A percentile compares a stretch with the other conserved stretches of the same genome.
phyloP scores from a whole-genome alignment of 192 early-diverging fungal genomes.

The Coemansia sp. region DNA sequence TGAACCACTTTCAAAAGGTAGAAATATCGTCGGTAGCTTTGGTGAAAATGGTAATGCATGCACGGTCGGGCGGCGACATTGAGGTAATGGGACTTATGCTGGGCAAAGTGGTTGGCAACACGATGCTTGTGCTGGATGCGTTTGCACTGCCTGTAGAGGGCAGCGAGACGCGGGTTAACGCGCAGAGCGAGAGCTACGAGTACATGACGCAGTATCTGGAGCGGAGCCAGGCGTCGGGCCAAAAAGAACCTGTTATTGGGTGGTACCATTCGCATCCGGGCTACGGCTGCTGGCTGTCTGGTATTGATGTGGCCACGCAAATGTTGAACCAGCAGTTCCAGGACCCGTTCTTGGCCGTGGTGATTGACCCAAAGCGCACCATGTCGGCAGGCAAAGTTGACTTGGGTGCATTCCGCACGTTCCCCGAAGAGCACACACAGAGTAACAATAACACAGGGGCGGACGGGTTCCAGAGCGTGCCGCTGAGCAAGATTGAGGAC shows the following conservation, averaged over 20 bases:
- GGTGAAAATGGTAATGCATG: constrained; percentile 99
- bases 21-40: constrained; percentile 93
- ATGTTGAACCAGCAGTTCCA: constrained; percentile 92
- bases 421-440: constrained; percentile 64
- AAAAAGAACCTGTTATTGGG: constrained; percentile 89
- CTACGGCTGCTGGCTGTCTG: constrained; percentile 99
- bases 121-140: constrained; percentile 94
- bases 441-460: constrained; percentile 1
- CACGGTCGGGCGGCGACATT: constrained; percentile 92
- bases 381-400: constrained; percentile 96
- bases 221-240: constrained; percentile 80
- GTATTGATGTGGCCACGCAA: constrained; percentile 97
- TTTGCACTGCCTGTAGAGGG: constrained; percentile 98
- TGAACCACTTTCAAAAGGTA: constrained; percentile 67
- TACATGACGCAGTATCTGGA: constrained; percentile 96
- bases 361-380: constrained; percentile 97
- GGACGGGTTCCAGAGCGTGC: constrained; percentile 57
- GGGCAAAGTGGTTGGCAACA: constrained; percentile 84
- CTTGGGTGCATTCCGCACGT: constrained; percentile 98
- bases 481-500: constrained; percentile 94
- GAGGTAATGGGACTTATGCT: constrained; percentile 99
- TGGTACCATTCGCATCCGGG: constrained; percentile 99
- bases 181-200: constrained; percentile 89
- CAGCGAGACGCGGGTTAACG: constrained; percentile 96
- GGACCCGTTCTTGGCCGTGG: constrained; percentile 94